Percentiles rank a stretch among this genome's conserved stretches.
Conservation (phyloP, 2,329 filamentous ascomycete genomes). For the Exophiala oligosperma region DNA sequence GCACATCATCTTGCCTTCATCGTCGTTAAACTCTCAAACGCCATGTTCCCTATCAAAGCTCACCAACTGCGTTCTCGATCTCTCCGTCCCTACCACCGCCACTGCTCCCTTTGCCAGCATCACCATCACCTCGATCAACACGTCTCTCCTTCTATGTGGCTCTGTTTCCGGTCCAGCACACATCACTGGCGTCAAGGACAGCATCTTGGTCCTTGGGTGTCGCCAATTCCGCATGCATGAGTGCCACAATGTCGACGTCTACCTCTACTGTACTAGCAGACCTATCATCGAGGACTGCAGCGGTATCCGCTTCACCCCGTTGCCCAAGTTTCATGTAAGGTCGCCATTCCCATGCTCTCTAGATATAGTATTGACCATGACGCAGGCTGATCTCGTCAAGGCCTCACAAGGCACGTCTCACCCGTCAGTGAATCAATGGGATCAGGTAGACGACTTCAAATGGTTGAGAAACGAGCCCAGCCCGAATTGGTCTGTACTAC, state of each 20-base stretch:
- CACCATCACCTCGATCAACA: conserved; percentile 66
- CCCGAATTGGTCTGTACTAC: conserved; percentile 80
- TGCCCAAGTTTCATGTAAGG: conserved; percentile 53
- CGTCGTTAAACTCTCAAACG: conserved; percentile 68
- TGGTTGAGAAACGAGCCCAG: conserved; percentile 83
- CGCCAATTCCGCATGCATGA: conserved; percentile 94
- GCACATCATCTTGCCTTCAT: conserved; percentile 74
- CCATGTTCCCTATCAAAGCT: conserved; percentile 73
- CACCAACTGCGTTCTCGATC: conserved; percentile 72
- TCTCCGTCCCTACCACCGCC: conserved; percentile 61
- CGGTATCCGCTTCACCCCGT: conserved; percentile 73
- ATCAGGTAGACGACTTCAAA: conserved; percentile 94
- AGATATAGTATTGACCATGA: background rate
- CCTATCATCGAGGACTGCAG: conserved; percentile 93
- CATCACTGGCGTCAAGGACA: conserved; percentile 71
- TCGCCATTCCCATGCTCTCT: background rate
- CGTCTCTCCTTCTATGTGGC: conserved; percentile 75
- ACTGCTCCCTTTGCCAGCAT: conserved; percentile 66
- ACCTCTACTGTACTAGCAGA: conserved; percentile 76
- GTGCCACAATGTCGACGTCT: conserved; percentile 76
- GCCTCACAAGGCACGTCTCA: conserved; percentile 26
- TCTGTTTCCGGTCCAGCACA: conserved; percentile 78
- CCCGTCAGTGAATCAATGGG: conserved; percentile 66
- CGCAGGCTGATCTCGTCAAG: conserved; percentile 22
- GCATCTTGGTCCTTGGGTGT: conserved; percentile 70